Evolutionary conservation across 768 basidiomycete genomes (phyloP).

Genomic region (Xerocomus spinulosus): DNA sequence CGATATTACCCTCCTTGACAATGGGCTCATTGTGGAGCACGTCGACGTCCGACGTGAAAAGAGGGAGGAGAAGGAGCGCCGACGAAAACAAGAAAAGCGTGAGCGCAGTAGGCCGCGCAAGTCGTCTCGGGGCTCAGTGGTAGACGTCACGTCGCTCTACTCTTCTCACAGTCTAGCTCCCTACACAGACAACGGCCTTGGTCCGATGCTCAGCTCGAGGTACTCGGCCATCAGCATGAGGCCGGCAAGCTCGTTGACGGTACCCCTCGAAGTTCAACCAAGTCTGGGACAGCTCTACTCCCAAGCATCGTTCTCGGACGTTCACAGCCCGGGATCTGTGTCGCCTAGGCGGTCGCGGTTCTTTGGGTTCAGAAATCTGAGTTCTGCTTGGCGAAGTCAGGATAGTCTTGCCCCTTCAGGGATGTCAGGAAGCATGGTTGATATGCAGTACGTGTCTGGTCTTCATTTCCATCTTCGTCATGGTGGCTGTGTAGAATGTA

Average conservation of each 20-base stretch:
- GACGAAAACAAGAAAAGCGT: slow-evolving; percentile 64
- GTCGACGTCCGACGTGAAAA: slow-evolving; percentile 80
- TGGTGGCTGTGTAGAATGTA: background rate
- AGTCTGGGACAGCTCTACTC: slow-evolving; percentile 67
- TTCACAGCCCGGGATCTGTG: slow-evolving; percentile 64
- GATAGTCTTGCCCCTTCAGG: slow-evolving; percentile 80
- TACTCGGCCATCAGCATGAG: slow-evolving; percentile 54
- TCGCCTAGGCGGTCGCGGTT: slow-evolving; percentile 71
- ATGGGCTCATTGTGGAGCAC: slow-evolving; percentile 86
- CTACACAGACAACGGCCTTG: slow-evolving; percentile 54
- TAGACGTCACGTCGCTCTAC: slow-evolving; percentile 70
- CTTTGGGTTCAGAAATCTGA: slow-evolving; percentile 71
- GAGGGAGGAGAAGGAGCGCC: slow-evolving; percentile 65
- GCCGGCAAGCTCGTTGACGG: slow-evolving; percentile 58
- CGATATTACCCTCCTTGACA: slow-evolving; percentile 78
- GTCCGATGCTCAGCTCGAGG: slow-evolving; percentile 53
- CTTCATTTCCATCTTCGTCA: slow-evolving; percentile 2
- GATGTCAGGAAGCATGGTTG: slow-evolving; percentile 82
- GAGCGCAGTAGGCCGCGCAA: slow-evolving; percentile 57
- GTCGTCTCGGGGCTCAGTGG: slow-evolving; percentile 62
- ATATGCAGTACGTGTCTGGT: slow-evolving; percentile 74
- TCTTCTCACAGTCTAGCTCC: slow-evolving; percentile 56
- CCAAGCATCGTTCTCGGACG: slow-evolving; percentile 76
- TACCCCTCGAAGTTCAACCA: slow-evolving; percentile 51
- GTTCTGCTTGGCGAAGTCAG: slow-evolving; percentile 70